These are phyloP conservation scores for Brassica rapa DNA, from an alignment of 345 rosid genomes.

Conservation along the genomic window DNA sequence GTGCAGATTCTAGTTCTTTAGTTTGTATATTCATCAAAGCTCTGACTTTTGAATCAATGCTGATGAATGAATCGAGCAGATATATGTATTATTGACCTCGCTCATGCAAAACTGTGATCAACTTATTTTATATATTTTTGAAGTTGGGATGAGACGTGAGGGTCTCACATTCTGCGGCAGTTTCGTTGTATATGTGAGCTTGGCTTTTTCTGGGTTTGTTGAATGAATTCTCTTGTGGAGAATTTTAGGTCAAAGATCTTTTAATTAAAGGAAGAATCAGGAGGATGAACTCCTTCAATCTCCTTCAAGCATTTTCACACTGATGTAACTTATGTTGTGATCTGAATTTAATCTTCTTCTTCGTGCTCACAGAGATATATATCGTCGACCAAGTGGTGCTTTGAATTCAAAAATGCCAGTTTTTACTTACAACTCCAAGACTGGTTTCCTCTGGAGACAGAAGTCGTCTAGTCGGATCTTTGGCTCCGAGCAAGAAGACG, in stretches of 20 bases:
- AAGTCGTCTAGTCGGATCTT: too few relatives aligned
- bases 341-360: not conserved
- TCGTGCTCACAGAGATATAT: not conserved
- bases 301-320: not conserved
- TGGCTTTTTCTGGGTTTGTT: not conserved
- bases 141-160: not conserved
- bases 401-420: too few relatives aligned
- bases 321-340: not conserved
- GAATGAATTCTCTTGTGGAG: not conserved
- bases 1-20: too few relatives aligned
- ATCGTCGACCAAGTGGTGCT: not conserved
- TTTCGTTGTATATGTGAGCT: not conserved
- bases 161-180: not conserved
- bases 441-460: too few relatives aligned
- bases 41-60: not conserved
- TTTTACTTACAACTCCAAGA: too few relatives aligned
- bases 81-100: too few relatives aligned
- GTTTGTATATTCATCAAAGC: not conserved
- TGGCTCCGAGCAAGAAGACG: too few relatives aligned
- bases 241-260: not conserved
- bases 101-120: not conserved
- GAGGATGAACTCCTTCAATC: not conserved
- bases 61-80: not conserved
- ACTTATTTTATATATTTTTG: not conserved
- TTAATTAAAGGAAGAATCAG: not conserved